Conservation (phyloP, 805 yeast species). For the Ogataea ganodermae region DNA sequence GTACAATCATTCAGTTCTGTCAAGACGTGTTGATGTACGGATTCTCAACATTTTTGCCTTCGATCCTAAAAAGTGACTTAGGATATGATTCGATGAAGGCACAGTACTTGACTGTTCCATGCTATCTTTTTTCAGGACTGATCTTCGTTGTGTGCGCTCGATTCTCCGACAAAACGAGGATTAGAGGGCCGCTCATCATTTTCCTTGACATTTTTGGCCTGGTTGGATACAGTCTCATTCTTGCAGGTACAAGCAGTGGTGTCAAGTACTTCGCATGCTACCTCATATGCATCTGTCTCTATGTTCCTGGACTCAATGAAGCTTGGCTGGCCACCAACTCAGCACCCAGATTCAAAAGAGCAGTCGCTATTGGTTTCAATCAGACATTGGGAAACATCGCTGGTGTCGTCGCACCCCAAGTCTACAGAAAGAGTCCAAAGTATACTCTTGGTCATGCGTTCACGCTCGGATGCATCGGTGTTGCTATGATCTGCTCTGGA, state of each 20-base stretch:
- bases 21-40: constrained; percentile 46
- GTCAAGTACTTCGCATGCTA: constrained; percentile 32
- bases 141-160: constrained; percentile 29
- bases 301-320: constrained; percentile 39
- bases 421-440: constrained; percentile 40
- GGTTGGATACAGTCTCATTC: constrained; percentile 34
- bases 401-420: constrained; percentile 47
- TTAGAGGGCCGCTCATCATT: constrained; percentile 38
- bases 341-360: constrained; percentile 45
- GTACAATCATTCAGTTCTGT: constrained; percentile 46
- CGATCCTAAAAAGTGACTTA: constrained; percentile 37
- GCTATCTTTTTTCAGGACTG: constrained; percentile 38
- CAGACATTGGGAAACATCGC: constrained; percentile 48
- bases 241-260: constrained; percentile 30
- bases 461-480: constrained; percentile 37
- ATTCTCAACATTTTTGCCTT: constrained; percentile 43
- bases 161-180: constrained; percentile 28
- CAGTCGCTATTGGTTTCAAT: constrained; percentile 43
- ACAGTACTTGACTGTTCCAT: constrained; percentile 44
- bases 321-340: constrained; percentile 47
- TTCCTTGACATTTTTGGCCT: constrained; percentile 30
- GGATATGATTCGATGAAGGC: constrained; percentile 36
- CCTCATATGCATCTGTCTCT: constrained; percentile 39
- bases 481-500: constrained; percentile 9
- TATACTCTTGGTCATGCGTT: constrained; percentile 43